Percentiles rank a stretch among this genome's conserved stretches.
Evolutionary conservation across 345 rosid genomes (phyloP).

Genomic region (Boechera retrofracta): DNA sequence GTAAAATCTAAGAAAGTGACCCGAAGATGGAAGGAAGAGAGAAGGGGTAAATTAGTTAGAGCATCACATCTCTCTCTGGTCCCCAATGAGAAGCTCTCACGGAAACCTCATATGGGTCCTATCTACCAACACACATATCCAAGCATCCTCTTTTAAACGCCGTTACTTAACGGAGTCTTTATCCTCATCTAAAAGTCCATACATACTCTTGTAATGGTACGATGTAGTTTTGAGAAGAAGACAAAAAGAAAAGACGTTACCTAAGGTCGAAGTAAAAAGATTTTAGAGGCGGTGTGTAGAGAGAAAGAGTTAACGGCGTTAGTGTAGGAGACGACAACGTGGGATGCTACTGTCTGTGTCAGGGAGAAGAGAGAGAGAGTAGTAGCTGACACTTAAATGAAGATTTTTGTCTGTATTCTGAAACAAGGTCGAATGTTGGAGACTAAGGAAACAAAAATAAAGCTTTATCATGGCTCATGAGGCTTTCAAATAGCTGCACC

Average conservation of each 20-base stretch:
- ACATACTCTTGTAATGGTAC: neutral
- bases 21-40: constrained; percentile 15
- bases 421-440: constrained; percentile 75
- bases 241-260: constrained; percentile 35
- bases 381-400: constrained; percentile 39
- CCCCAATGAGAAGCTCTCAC: constrained; percentile 44
- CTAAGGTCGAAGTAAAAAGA: constrained; percentile 36
- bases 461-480: constrained; percentile 46
- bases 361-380: constrained; percentile 33
- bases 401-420: constrained; percentile 61
- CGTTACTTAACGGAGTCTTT: constrained; percentile 34
- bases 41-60: constrained; percentile 38
- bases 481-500: constrained; percentile 70
- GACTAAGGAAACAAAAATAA: constrained; percentile 69
- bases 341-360: constrained; percentile 36
- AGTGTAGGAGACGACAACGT: constrained; percentile 43
- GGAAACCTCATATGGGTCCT: constrained; percentile 39
- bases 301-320: constrained; percentile 39
- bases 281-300: constrained; percentile 35
- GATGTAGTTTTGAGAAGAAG: constrained; percentile 33
- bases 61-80: constrained; percentile 45
- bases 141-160: constrained; percentile 17
- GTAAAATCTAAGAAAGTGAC: constrained; percentile 38
- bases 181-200: constrained; percentile 23
- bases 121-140: constrained; percentile 39